phyloP scores from a whole-genome alignment of 2,329 filamentous ascomycete species.

The Pyricularia sp. region DNA sequence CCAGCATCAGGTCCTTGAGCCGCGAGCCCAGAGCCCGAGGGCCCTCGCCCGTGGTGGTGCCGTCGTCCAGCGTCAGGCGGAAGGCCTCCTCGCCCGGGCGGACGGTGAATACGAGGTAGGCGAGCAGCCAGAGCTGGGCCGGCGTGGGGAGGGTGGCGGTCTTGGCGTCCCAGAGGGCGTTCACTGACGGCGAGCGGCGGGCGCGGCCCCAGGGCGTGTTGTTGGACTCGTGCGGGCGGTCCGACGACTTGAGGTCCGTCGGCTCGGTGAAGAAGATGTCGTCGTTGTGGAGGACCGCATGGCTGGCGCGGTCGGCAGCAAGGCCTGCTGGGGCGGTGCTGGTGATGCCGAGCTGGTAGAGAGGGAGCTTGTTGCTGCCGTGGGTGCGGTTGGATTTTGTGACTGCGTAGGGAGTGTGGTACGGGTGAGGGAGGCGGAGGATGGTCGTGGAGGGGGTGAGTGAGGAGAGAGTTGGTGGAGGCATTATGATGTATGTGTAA shows the following conservation, averaged over 20 bases:
- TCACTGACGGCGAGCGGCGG: conserved; percentile 39
- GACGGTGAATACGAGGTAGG: conserved; percentile 43
- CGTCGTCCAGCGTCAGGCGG: conserved; percentile 34
- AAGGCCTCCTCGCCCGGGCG: conserved; percentile 37
- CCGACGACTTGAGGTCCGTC: conserved; percentile 19
- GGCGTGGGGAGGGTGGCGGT: conserved; percentile 28
- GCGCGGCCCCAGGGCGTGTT: conserved; percentile 49
- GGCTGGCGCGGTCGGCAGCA: conserved; percentile 5
- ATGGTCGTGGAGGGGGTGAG: conserved; percentile 12
- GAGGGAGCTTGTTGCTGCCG: conserved; percentile 1
- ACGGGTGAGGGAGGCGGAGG: conserved; percentile 20
- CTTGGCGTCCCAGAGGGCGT: conserved; percentile 31
- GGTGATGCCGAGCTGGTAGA: conserved; percentile 11
- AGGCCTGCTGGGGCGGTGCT: conserved; percentile 7
- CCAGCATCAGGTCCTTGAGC: conserved; percentile 4
- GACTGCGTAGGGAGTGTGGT: conserved; percentile 18
- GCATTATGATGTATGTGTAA: conserved; percentile 2
- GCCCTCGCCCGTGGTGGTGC: neutral
- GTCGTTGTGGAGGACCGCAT: conserved; percentile 16
- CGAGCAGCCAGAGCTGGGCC: conserved; percentile 42
- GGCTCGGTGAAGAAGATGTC: conserved; percentile 21
- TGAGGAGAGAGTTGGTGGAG: neutral
- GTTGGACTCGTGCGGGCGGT: conserved; percentile 32
- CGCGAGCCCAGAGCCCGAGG: neutral
- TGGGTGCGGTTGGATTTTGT: conserved; percentile 6